Conservation (phyloP, 495 filamentous ascomycete species). For the Annulohypoxylon nitens region DNA sequence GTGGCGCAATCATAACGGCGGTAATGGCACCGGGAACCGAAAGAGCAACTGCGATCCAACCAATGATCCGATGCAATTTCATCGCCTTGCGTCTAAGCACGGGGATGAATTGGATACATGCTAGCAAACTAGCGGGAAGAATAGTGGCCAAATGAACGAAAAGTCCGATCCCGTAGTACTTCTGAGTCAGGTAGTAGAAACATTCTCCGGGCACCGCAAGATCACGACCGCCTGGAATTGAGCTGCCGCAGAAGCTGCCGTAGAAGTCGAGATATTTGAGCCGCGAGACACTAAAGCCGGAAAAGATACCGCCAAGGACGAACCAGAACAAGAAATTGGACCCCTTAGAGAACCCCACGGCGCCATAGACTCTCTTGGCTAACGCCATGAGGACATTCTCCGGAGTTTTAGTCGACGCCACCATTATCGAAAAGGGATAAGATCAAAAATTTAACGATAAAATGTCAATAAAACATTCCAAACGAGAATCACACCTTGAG, state of each 20-base stretch:
- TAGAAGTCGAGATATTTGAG: constrained; percentile 56
- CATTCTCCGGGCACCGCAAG: constrained; percentile 62
- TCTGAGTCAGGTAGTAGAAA: constrained; percentile 58
- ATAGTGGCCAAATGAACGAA: constrained; percentile 60
- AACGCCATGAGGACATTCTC: constrained; percentile 19
- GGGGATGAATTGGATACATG: constrained; percentile 65
- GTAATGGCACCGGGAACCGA: constrained; percentile 54
- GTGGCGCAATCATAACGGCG: constrained; percentile 60
- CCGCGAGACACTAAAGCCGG: constrained; percentile 50
- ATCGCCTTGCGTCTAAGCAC: constrained; percentile 61
- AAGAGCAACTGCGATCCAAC: constrained; percentile 62
- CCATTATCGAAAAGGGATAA: constrained; percentile 31
- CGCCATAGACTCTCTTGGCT: constrained; percentile 48
- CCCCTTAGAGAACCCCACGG: constrained; percentile 56
- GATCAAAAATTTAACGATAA: neutral
- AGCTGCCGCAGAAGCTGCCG: constrained; percentile 44
- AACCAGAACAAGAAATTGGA: constrained; percentile 60
- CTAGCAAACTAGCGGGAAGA: constrained; percentile 62
- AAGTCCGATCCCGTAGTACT: constrained; percentile 59
- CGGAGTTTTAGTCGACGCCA: constrained; percentile 6
- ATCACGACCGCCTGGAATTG: constrained; percentile 11
- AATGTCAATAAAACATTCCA: neutral
- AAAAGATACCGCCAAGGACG: constrained; percentile 48
- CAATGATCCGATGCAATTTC: constrained; percentile 65
- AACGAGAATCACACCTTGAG: neutral